These are phyloP conservation scores for Lolium multiflorum DNA, from an alignment of 176 grass and related monocot species.

Conservation along the genomic window DNA sequence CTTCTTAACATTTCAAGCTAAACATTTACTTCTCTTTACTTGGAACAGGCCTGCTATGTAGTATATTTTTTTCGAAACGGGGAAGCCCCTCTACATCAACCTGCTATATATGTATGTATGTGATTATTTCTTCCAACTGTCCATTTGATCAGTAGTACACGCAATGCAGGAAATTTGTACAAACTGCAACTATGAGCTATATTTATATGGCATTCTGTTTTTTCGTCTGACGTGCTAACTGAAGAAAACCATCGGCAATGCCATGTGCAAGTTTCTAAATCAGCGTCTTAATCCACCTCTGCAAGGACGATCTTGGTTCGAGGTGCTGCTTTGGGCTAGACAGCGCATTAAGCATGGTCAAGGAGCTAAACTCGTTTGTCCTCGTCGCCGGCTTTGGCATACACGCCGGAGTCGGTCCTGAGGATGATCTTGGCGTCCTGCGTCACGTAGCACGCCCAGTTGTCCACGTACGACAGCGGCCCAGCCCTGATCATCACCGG, in stretches of 20 bases:
- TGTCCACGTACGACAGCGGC: conserved; percentile 73
- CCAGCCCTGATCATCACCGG: conserved; percentile 56
- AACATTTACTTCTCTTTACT: no score
- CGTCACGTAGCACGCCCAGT: conserved; percentile 72
- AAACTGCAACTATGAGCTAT: background rate
- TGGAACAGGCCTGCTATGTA: no score
- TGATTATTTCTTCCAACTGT: background rate
- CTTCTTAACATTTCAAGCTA: no score
- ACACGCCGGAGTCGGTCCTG: conserved; percentile 56
- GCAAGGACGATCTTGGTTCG: background rate
- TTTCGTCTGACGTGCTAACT: background rate
- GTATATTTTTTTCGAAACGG: no score
- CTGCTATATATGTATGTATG: background rate
- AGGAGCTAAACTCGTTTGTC: conserved; percentile 55
- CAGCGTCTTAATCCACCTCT: background rate
- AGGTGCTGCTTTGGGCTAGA: background rate
- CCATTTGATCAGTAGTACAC: background rate
- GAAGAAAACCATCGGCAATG: background rate
- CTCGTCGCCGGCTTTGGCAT: conserved; percentile 46
- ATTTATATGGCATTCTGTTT: background rate
- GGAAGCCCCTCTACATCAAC: no score
- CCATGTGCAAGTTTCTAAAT: background rate
- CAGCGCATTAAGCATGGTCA: background rate
- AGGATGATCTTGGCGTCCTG: conserved; percentile 72
- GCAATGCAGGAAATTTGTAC: background rate